Base-by-base conservation (phyloP, 495 filamentous ascomycete genomes). In the Neurospora sp. region DNA sequence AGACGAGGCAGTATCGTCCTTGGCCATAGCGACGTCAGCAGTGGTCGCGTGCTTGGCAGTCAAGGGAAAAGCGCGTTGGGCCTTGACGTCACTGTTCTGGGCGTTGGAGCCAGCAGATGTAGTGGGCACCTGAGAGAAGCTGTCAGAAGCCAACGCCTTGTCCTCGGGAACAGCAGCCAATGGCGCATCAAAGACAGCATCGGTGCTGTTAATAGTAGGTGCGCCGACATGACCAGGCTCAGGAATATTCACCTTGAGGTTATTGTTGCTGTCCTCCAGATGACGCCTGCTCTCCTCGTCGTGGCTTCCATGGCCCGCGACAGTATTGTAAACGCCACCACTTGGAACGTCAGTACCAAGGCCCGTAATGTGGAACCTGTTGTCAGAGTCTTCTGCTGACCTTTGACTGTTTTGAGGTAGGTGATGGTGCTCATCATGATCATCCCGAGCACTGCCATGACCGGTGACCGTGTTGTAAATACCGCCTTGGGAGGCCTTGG, bases 391-490 rank as follows among this genome's bases (percentile, higher is more conserved):
- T 35, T 66, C 27, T 37, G 72, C 69, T 73, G 79, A 78, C 72
- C 72, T 73, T 44, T 35, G 31, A 35, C 31, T 35, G 3, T 35
- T 35, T 35, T 73, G 44, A 8, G 73, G 74, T 31, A 78, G 8
- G 68, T 74, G 59, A 35, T 80, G 77, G 68, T 82, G 82, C 27
- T 83, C 75, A 0, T 71, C 75, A 40, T 82, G 76, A 70, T 76
- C 76, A 61, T 81, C 80, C 9, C 77, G 75, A 61, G 81, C 48
- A 71, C 83, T 85, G 6, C 83, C 83, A 41, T 85, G 83, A 18
- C 83, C 83, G 5, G 76, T 77, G 12, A 85, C 82, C 0, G 78
- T 79, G 72, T 85, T 85, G 40, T 85, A 83, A n/a, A 83, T 73
- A 6, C 75, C 77, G 18, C 79, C 75, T 5, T 77, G 75, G 12